Conservation (phyloP, 352 stramenopile species). For the Globisporangium irregulare region DNA sequence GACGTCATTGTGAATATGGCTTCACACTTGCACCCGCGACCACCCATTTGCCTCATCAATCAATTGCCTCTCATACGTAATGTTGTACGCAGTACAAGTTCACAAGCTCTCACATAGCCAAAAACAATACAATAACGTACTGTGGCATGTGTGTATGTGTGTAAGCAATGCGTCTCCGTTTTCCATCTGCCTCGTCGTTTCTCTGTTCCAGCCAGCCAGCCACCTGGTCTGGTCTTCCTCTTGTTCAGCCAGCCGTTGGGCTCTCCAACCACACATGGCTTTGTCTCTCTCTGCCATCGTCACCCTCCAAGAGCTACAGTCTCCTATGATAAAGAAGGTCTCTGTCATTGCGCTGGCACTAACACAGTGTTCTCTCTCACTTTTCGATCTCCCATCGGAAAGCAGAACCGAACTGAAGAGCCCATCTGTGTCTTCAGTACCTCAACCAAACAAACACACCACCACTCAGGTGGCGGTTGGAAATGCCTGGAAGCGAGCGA, state of each 20-base stretch:
- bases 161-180: not conserved
- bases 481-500: slow-evolving; percentile 29
- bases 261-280: not conserved
- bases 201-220: not conserved
- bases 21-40: not conserved
- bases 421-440: not conserved
- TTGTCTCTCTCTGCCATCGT: not conserved
- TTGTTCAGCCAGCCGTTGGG: not conserved
- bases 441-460: not conserved
- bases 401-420: not conserved
- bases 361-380: not conserved
- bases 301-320: not conserved
- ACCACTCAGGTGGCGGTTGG: not conserved
- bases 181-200: not conserved
- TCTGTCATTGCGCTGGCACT: not conserved
- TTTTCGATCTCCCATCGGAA: slow-evolving; percentile 3
- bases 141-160: not conserved
- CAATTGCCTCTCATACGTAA: not conserved
- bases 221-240: not conserved
- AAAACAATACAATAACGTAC: too few relatives aligned
- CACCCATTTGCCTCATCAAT: not conserved
- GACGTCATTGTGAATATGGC: not conserved
- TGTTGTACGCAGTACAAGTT: not conserved
- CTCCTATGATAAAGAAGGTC: not conserved
- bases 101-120: not conserved